Conservation (phyloP, 2,329 filamentous ascomycete genomes). For the Aspergillus udagawae region DNA sequence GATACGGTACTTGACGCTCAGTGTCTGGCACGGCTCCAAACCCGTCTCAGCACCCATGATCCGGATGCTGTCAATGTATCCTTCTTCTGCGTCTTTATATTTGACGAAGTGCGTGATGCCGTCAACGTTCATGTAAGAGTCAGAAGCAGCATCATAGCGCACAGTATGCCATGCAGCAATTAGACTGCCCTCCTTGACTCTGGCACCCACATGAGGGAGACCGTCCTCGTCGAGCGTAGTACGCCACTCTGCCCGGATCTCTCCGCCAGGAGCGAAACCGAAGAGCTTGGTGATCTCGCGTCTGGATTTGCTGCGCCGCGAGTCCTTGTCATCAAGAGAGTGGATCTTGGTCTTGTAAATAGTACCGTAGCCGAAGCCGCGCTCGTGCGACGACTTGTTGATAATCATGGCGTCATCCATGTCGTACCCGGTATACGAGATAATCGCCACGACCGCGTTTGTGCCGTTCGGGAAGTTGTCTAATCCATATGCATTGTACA, state of each 20-base stretch:
- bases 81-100: conserved; percentile 88
- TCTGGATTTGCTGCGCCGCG: conserved; percentile 60
- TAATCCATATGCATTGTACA: conserved; percentile 93
- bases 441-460: conserved; percentile 94
- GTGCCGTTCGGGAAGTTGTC: conserved; percentile 98
- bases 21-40: conserved; percentile 75
- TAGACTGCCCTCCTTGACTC: conserved; percentile 74
- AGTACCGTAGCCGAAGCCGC: conserved; percentile 90
- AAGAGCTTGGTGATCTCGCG: conserved; percentile 77
- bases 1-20: conserved; percentile 90
- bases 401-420: conserved; percentile 99
- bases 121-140: conserved; percentile 78
- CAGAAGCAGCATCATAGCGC: conserved; percentile 65
- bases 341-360: conserved; percentile 98
- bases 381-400: conserved; percentile 94
- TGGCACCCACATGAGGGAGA: conserved; percentile 72
- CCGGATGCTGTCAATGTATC: conserved; percentile 88
- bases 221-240: conserved; percentile 81
- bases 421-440: conserved; percentile 98
- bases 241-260: conserved; percentile 67
- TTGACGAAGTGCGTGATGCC: conserved; percentile 82
- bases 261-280: conserved; percentile 77
- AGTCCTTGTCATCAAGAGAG: conserved; percentile 72
- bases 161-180: conserved; percentile 90
- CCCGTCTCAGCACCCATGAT: conserved; percentile 82